Conservation (phyloP, 2,329 filamentous ascomycete genomes). For the Sarocladiaceae sp. region DNA sequence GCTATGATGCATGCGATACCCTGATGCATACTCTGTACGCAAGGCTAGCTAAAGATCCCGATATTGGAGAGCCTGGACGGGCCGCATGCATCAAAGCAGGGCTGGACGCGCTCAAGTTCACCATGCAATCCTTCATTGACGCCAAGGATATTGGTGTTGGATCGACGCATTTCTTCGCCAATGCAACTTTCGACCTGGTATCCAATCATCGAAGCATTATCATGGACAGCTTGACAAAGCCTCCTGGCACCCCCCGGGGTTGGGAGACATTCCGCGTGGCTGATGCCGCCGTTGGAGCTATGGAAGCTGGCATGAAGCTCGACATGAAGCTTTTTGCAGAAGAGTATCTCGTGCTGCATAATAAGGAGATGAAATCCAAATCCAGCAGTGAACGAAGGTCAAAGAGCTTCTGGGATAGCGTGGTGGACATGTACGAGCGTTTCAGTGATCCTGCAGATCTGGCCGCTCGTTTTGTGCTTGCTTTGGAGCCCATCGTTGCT, state of each 20-base stretch:
- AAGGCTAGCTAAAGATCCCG: constrained; percentile 48
- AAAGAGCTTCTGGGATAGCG: constrained; percentile 29
- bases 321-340: constrained; percentile 36
- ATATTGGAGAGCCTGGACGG: constrained; percentile 50
- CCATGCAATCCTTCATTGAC: constrained; percentile 50
- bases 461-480: constrained; percentile 67
- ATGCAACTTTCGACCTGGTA: constrained; percentile 59
- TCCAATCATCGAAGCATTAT: constrained; percentile 44
- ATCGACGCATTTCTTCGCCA: constrained; percentile 55
- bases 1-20: constrained; percentile 74
- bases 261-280: constrained; percentile 34
- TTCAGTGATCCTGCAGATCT: constrained; percentile 66
- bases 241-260: constrained; percentile 22
- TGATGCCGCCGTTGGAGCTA: constrained; percentile 36
- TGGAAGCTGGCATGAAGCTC: constrained; percentile 50
- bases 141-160: constrained; percentile 38
- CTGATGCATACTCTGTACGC: constrained; percentile 69
- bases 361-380: constrained; percentile 58
- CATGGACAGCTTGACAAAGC: constrained; percentile 2
- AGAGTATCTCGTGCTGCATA: constrained; percentile 48
- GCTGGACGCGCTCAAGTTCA: constrained; percentile 51
- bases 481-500: constrained; percentile 63
- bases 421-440: constrained; percentile 67
- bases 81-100: constrained; percentile 59
- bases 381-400: constrained; percentile 57